These are phyloP conservation scores for Trichoderma semiorbis DNA, from an alignment of 2,329 filamentous ascomycete species.

Conservation along the genomic window DNA sequence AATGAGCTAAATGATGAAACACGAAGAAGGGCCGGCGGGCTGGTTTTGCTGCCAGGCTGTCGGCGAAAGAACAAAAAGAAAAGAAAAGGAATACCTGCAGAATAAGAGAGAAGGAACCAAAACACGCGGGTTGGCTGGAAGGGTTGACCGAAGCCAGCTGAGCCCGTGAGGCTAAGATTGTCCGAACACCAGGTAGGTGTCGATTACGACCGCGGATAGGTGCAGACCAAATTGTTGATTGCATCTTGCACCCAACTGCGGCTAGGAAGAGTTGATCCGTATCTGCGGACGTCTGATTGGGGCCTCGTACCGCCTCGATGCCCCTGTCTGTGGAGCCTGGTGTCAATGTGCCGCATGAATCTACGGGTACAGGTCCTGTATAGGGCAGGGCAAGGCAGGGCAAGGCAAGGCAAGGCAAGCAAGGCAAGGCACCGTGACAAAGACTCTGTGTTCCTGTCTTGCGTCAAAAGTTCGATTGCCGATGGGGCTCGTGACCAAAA, in stretches of 20 bases:
- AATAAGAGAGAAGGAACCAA: neutral
- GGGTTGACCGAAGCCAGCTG: conserved; percentile 8
- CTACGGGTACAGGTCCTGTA: neutral
- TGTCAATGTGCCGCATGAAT: conserved; percentile 5
- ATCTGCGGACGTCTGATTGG: neutral
- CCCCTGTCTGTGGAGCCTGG: neutral
- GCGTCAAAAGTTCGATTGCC: conserved; percentile 9
- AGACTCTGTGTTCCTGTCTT: neutral
- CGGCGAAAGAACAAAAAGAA: neutral
- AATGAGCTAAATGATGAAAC: conserved; percentile 18
- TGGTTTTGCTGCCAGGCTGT: neutral
- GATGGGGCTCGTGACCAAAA: conserved; percentile 8
- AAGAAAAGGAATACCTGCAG: neutral
- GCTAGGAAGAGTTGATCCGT: neutral
- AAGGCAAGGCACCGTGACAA: conserved; percentile 1
- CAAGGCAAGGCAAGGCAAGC: neutral
- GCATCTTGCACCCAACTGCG: conserved; percentile 11
- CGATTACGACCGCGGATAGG: conserved; percentile 14
- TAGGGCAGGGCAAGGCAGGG: neutral
- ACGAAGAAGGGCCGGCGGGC: conserved; percentile 9
- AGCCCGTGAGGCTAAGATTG: neutral
- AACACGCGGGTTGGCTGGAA: neutral
- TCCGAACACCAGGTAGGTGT: conserved; percentile 6
- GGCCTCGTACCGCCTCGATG: neutral
- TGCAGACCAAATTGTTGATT: conserved; percentile 3